Percentiles rank a stretch among this genome's conserved stretches.
These are phyloP conservation scores for Quillaja saponaria DNA, from an alignment of 306 rosid genomes.

Conservation along the genomic window DNA sequence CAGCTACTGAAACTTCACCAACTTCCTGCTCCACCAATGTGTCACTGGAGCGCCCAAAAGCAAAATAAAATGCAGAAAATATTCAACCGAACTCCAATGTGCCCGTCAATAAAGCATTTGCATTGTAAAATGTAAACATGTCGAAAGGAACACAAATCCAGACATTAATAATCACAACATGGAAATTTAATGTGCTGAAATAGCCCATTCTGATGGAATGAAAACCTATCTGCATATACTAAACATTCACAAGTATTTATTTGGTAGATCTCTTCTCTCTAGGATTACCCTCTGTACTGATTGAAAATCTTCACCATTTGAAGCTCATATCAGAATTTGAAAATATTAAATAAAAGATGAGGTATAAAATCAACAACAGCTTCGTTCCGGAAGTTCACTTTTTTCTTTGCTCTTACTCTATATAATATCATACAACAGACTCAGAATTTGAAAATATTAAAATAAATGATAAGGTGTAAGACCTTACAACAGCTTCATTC, in stretches of 20 bases:
- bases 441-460: background rate
- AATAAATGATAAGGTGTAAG: background rate
- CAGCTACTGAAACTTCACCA: slow-evolving; percentile 74
- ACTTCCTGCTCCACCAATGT: slow-evolving; percentile 70
- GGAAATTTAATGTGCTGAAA: slow-evolving; percentile 18
- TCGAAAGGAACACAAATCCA: background rate
- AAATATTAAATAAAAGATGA: slow-evolving; percentile 14
- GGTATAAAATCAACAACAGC: no score
- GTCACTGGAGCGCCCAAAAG: slow-evolving; percentile 62
- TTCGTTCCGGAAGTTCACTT: no score
- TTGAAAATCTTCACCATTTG: slow-evolving; percentile 18
- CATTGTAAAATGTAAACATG: slow-evolving; percentile 16
- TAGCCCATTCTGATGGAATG: slow-evolving; percentile 18
- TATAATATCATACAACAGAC: no score
- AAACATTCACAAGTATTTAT: slow-evolving; percentile 14
- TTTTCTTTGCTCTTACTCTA: no score
- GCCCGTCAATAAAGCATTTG: slow-evolving; percentile 16
- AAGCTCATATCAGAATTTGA: slow-evolving; percentile 20
- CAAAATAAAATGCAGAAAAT: slow-evolving; percentile 24
- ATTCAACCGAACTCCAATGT: slow-evolving; percentile 28
- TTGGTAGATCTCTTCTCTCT: background rate
- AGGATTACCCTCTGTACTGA: slow-evolving; percentile 16
- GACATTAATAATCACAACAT: slow-evolving; percentile 23
- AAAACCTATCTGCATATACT: slow-evolving; percentile 20
- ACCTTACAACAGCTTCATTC: slow-evolving; percentile 5